Percentiles rank a stretch among this genome's conserved stretches.
These are phyloP conservation scores for Breviolum minutum DNA, from an alignment of 73 alveolate species.

Conservation along the genomic window DNA sequence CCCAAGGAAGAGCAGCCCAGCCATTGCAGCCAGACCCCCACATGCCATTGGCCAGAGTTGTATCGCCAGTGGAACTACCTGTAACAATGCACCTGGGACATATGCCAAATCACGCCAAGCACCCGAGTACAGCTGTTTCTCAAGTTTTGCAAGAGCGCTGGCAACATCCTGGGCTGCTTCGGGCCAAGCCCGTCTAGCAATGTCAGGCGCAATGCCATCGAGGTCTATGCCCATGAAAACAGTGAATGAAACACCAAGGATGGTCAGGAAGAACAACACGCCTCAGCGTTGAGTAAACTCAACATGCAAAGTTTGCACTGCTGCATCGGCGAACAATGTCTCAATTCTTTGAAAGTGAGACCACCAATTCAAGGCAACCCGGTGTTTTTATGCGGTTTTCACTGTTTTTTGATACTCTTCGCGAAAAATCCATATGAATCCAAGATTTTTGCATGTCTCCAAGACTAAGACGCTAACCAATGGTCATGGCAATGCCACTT, in stretches of 20 bases:
- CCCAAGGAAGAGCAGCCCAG: not conserved
- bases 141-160: not conserved
- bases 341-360: no score
- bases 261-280: not conserved
- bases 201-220: not conserved
- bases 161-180: not conserved
- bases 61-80: not conserved
- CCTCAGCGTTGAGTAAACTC: not conserved
- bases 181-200: not conserved
- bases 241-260: not conserved
- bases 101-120: not conserved
- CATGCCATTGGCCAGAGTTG: not conserved
- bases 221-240: not conserved
- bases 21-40: not conserved
- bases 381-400: no score
- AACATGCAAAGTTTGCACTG: not conserved
- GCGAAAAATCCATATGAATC: not conserved
- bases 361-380: no score
- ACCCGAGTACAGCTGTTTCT: not conserved
- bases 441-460: not conserved
- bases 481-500: not conserved
- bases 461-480: not conserved
- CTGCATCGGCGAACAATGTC: not conserved
- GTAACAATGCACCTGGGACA: not conserved
- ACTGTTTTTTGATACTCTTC: no score